These are phyloP conservation scores for Cutaneotrichosporon mucoides DNA, from an alignment of 1,284 basidiomycete genomes.

Conservation along the genomic window DNA sequence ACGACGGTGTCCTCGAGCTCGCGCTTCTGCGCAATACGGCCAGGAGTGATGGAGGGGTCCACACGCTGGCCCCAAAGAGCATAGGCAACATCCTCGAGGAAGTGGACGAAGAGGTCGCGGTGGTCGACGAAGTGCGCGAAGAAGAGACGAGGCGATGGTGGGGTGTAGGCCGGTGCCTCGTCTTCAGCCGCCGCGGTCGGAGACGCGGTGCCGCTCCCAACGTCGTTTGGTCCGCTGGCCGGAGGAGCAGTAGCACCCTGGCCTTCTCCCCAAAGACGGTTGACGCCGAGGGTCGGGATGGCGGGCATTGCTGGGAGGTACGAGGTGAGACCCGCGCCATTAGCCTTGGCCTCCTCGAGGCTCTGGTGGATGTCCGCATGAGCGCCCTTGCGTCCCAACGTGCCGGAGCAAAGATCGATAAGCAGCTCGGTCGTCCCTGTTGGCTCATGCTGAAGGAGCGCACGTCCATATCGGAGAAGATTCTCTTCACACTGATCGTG, in stretches of 20 bases:
- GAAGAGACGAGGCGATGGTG: slow-evolving; percentile 78
- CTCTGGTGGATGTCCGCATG: slow-evolving; percentile 14
- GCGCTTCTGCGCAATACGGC: slow-evolving; percentile 5
- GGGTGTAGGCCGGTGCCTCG: slow-evolving; percentile 48
- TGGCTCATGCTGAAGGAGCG: slow-evolving; percentile 74
- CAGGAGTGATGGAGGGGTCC: slow-evolving; percentile 36
- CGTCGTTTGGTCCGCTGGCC: background rate
- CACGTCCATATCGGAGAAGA: slow-evolving; percentile 75
- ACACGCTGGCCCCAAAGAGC: slow-evolving; percentile 77
- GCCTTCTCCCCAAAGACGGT: slow-evolving; percentile 48
- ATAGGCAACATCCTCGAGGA: slow-evolving; percentile 80
- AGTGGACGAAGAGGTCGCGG: slow-evolving; percentile 72
- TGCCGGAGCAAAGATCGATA: slow-evolving; percentile 83
- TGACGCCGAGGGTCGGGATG: slow-evolving; percentile 53
- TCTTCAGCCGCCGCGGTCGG: background rate
- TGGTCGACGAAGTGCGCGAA: slow-evolving; percentile 95
- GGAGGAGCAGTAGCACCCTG: background rate
- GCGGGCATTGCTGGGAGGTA: slow-evolving; percentile 53
- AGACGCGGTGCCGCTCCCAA: background rate
- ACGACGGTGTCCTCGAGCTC: slow-evolving; percentile 34
- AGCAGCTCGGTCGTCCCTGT: slow-evolving; percentile 84
- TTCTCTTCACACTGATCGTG: slow-evolving; percentile 59
- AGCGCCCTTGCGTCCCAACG: slow-evolving; percentile 40
- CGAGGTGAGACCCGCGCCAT: slow-evolving; percentile 64
- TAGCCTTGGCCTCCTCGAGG: slow-evolving; percentile 19